Evolutionary conservation across 1,139 yeast genomes (phyloP), one percentile per base, ranked within the genome.

Genomic region (Candida sp.): DNA sequence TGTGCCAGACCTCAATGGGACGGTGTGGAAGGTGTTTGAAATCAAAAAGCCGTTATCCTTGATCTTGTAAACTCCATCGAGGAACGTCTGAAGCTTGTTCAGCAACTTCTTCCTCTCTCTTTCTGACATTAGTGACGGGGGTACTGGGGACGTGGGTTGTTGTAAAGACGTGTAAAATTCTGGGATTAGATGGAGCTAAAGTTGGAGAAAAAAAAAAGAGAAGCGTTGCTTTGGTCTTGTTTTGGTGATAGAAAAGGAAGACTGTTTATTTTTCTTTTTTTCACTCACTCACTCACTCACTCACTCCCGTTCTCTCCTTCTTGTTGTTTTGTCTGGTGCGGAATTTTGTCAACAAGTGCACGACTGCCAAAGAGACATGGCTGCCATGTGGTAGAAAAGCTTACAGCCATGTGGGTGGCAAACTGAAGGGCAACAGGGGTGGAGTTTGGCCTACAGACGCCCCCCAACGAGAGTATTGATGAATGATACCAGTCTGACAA

Each of bases 1-100:
- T 17, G 78, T 75, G 38, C 77, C 78, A 49, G 80, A 69, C 51
- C 81, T 73, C 45, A 78, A 76, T 1, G 89, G 89, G 40, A 84
- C 73, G 22, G 77, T 68, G 49, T 79, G 83, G 58, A 83, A 78
- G 34, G 84, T 77, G 43, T 76, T 78, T 54, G 75, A 67, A n/a
- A 81, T 67, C 33, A 66, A 69, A 40, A 67, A 52, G 7, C 80
- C 82, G 32, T 69, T 71, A 62, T 84, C 86, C 45, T 70, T 71
- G 57, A 83, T 63, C 47, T 67, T 66, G 55, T 77, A 78, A 44
- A 84, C 63, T 39, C 72, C 72, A 46, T 79, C 82, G 55, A 72
- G 71, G 41, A 77, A 63, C 26, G 67, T 63, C 45, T 65, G 68
- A 49, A 81, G 65, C 58, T 77, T 69, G 53, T 71, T 70, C 52